Conservation (phyloP, 1,139 yeast species). For the Suhomyces ambrosiae region DNA sequence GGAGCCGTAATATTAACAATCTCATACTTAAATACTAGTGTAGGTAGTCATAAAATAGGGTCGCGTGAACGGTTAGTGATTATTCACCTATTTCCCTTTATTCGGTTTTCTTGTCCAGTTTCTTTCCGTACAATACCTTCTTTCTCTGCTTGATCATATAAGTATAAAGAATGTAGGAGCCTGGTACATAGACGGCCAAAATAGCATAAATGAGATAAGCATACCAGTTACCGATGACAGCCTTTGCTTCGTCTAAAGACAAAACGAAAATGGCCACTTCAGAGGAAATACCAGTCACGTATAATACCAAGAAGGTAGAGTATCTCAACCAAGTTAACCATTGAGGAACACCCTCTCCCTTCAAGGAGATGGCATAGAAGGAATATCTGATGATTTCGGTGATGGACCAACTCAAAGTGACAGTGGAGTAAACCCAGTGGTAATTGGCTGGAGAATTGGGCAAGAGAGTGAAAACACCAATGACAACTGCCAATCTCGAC, state of each 20-base stretch:
- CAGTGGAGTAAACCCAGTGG: conserved; percentile 64
- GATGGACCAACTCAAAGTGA: conserved; percentile 83
- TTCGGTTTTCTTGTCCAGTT: conserved; percentile 23
- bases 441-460: conserved; percentile 68
- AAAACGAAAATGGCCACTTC: conserved; percentile 73
- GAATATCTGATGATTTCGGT: conserved; percentile 90
- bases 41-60: too few species aligned
- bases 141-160: conserved; percentile 90
- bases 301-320: conserved; percentile 76
- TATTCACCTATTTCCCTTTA: not conserved
- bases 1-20: too few species aligned
- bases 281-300: conserved; percentile 89
- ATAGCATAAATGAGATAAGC: conserved; percentile 56
- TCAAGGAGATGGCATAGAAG: conserved; percentile 73
- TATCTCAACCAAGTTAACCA: conserved; percentile 76
- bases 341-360: conserved; percentile 58
- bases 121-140: conserved; percentile 52
- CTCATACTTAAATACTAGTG: too few species aligned
- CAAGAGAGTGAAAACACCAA: conserved; percentile 75
- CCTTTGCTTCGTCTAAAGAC: conserved; percentile 65
- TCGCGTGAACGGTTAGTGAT: too few species aligned
- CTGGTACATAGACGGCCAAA: conserved; percentile 76
- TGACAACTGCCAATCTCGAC: conserved; percentile 78
- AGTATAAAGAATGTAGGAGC: conserved; percentile 78
- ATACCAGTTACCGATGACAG: conserved; percentile 52